Percentiles rank a stretch among this genome's conserved stretches.
Conservation (phyloP, 2,329 filamentous ascomycete species). For the Stylonectria norvegica region DNA sequence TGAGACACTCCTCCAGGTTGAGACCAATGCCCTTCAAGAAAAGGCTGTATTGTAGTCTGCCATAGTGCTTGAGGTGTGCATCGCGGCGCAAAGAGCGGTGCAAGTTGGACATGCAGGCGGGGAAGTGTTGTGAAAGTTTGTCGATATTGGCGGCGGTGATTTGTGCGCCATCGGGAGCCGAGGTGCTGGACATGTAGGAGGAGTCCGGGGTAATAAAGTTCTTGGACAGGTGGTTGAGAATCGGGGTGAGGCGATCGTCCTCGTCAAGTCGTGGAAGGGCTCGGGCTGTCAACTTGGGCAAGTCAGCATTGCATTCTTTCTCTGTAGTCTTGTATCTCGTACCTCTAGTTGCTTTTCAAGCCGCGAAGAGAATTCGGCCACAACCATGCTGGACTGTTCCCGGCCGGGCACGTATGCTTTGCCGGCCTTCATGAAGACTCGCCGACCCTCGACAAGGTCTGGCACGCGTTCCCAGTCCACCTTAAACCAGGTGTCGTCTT, state of each 20-base stretch:
- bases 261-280: slow-evolving; percentile 90
- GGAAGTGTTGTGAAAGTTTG: slow-evolving; percentile 74
- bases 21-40: slow-evolving; percentile 96
- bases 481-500: slow-evolving; percentile 92
- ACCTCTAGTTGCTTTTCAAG: slow-evolving; percentile 83
- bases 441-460: slow-evolving; percentile 77
- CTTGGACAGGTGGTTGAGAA: slow-evolving; percentile 77
- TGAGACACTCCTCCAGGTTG: slow-evolving; percentile 81
- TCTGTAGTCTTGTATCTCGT: slow-evolving; percentile 19
- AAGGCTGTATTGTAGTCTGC: slow-evolving; percentile 88
- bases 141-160: slow-evolving; percentile 80
- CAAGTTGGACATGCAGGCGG: slow-evolving; percentile 89
- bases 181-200: slow-evolving; percentile 63
- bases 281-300: slow-evolving; percentile 73
- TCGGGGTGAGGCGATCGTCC: slow-evolving; percentile 78
- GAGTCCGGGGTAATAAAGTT: slow-evolving; percentile 93
- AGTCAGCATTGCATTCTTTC: slow-evolving; percentile 1
- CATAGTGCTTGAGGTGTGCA: slow-evolving; percentile 88
- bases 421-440: slow-evolving; percentile 72
- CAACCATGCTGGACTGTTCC: slow-evolving; percentile 85
- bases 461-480: slow-evolving; percentile 93
- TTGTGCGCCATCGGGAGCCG: slow-evolving; percentile 63
- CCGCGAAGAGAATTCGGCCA: slow-evolving; percentile 77
- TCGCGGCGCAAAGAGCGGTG: slow-evolving; percentile 84
- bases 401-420: slow-evolving; percentile 87